phyloP scores from a whole-genome alignment of 2,329 filamentous ascomycete genomes.

The Cordyceps fumosorosea region DNA sequence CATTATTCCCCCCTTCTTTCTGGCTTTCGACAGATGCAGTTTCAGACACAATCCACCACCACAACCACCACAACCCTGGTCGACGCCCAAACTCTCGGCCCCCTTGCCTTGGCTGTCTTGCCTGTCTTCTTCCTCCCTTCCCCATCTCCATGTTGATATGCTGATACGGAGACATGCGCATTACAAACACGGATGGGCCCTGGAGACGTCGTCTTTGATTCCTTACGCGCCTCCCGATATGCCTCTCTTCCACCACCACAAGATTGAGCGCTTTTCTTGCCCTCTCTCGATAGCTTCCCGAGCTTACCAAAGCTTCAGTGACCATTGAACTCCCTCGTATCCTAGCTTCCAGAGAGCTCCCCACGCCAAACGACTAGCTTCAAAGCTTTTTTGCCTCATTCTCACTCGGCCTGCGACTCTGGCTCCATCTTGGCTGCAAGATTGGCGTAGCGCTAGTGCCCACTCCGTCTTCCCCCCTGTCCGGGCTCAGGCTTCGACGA shows the following conservation, averaged over 20 bases:
- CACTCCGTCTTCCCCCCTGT: neutral
- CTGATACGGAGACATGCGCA: neutral
- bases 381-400: neutral
- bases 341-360: neutral
- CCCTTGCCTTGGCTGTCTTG: neutral
- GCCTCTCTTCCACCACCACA: neutral
- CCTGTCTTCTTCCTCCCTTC: neutral
- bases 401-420: conserved; percentile 1
- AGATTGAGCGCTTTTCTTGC: neutral
- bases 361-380: conserved; percentile 1
- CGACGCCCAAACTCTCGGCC: neutral
- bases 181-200: neutral
- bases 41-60: neutral
- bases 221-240: too few species aligned
- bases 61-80: neutral
- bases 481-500: neutral
- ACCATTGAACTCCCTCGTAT: too few species aligned
- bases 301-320: neutral
- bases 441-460: conserved; percentile 12
- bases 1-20: neutral
- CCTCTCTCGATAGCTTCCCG: neutral
- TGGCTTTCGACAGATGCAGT: neutral
- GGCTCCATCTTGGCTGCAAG: conserved; percentile 6
- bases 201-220: neutral
- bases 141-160: neutral